Evolutionary conservation across 768 basidiomycete genomes (phyloP), one percentile per base, ranked within the genome.

Genomic region (Austroboletus eburneus): DNA sequence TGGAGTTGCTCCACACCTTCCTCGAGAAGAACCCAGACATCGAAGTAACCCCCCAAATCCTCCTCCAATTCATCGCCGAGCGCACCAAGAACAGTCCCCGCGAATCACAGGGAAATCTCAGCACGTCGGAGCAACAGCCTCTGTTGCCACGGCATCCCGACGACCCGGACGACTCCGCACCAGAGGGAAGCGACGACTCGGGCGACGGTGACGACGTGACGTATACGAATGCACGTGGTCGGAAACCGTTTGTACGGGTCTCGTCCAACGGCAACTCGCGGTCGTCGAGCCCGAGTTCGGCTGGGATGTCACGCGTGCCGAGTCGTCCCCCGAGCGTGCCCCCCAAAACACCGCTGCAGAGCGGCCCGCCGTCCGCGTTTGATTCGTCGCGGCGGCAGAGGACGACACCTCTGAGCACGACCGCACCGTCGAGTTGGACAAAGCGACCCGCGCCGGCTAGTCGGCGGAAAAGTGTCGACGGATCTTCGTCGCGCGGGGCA

Each of bases 361-460:
- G 72, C 32, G 65, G 75, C 27, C 56, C 53, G 1, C 54, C 64
- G 1, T 87, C 86, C 0, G 79, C 80, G 4, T 85, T 91, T 52
- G 88, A 91, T 56, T 73, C 77, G 0, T 76, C 83, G 38, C 73
- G 77, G 24, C 69, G 89, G 48, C 87, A 88, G 59, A 77, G 89
- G 17, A 74, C 85, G 9, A 81, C 81, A 0, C 89, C 87, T 0
- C 67, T 89, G 2, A 62, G 62, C 4, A 69, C 63, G 44, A 69
- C 63, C 22, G 79, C 85, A 1, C 89, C 89, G 1, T 88, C 88
- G 3, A 89, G 85, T 55, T 90, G 87, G 84, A 59, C 76, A 23
- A 83, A 79, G 51, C 78, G 85, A 3, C 86, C 85, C 4, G 68
- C 72, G 14, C 86, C 87, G 13, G 81, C 83, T 6, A 68, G 74